These are phyloP conservation scores for Penicillium sclerotiorum DNA, from an alignment of 2,329 filamentous ascomycete genomes.

Conservation along the genomic window DNA sequence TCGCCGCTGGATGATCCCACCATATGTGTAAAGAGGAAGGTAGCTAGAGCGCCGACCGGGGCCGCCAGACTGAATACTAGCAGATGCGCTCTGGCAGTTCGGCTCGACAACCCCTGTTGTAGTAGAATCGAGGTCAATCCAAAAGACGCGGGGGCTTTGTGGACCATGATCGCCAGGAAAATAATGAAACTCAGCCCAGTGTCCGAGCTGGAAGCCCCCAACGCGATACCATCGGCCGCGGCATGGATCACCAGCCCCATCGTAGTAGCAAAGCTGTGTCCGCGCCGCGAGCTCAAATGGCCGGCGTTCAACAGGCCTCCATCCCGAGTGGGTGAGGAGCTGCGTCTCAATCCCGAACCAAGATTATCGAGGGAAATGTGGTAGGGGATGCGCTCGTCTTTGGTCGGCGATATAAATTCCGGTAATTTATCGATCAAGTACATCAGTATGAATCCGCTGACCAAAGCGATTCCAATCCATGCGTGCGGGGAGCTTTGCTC, in stretches of 20 bases:
- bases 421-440: slow-evolving; percentile 90
- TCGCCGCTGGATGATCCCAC: slow-evolving; percentile 57
- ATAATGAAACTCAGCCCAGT: slow-evolving; percentile 84
- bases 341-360: slow-evolving; percentile 56
- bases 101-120: slow-evolving; percentile 87
- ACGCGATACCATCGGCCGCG: slow-evolving; percentile 89
- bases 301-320: slow-evolving; percentile 41
- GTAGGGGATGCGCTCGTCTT: slow-evolving; percentile 68
- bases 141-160: slow-evolving; percentile 95
- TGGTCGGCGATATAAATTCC: slow-evolving; percentile 68
- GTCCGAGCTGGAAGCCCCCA: slow-evolving; percentile 85
- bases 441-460: slow-evolving; percentile 92
- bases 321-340: slow-evolving; percentile 42
- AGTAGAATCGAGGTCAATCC: slow-evolving; percentile 87
- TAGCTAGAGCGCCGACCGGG: slow-evolving; percentile 79
- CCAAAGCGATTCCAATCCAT: slow-evolving; percentile 84
- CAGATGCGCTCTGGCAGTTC: slow-evolving; percentile 79
- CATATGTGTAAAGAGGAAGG: slow-evolving; percentile 77
- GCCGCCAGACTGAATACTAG: slow-evolving; percentile 91
- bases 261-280: slow-evolving; percentile 75
- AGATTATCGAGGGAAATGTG: slow-evolving; percentile 90
- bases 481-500: slow-evolving; percentile 61
- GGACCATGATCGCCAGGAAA: slow-evolving; percentile 94
- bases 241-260: slow-evolving; percentile 95
- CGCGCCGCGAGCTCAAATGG: slow-evolving; percentile 28